Evolutionary conservation across 768 basidiomycete species (phyloP).

Genomic region (Tricholoma flavovirens): DNA sequence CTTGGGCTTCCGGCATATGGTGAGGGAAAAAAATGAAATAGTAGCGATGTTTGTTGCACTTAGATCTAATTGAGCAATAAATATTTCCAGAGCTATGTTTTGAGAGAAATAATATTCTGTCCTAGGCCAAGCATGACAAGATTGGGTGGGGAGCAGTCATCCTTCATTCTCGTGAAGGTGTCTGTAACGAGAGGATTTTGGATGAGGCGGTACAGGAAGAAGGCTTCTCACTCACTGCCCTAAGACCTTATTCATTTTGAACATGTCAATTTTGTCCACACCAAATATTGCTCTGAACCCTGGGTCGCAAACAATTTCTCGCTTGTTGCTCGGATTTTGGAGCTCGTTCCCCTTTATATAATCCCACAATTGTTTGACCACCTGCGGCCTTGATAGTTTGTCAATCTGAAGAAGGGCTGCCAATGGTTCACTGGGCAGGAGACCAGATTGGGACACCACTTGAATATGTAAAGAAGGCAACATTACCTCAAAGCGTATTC

Average conservation of each 20-base stretch:
- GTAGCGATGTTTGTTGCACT: too few relatives aligned
- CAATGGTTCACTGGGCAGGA: slow-evolving; percentile 55
- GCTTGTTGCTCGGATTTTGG: slow-evolving; percentile 81
- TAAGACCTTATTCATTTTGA: slow-evolving; percentile 89
- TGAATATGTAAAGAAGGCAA: neutral
- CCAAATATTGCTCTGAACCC: slow-evolving; percentile 69
- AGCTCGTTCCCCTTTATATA: slow-evolving; percentile 78
- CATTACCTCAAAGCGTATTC: slow-evolving; percentile 67
- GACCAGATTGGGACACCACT: slow-evolving; percentile 6
- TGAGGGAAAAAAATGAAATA: neutral
- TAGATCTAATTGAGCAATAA: slow-evolving; percentile 2
- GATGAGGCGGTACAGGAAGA: neutral
- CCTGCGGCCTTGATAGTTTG: slow-evolving; percentile 78
- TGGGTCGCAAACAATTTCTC: slow-evolving; percentile 82
- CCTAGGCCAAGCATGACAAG: neutral
- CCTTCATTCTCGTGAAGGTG: slow-evolving; percentile 32
- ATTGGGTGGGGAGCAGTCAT: neutral
- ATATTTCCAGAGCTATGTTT: neutral
- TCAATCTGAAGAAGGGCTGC: slow-evolving; percentile 62
- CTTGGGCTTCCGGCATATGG: too few relatives aligned
- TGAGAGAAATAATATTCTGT: neutral
- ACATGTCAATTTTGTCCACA: slow-evolving; percentile 85
- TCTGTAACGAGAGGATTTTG: slow-evolving; percentile 15
- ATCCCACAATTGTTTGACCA: slow-evolving; percentile 86
- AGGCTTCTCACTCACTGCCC: slow-evolving; percentile 49